Base-by-base conservation (phyloP, 352 stramenopile genomes). In the Saprolegnia diclina region DNA sequence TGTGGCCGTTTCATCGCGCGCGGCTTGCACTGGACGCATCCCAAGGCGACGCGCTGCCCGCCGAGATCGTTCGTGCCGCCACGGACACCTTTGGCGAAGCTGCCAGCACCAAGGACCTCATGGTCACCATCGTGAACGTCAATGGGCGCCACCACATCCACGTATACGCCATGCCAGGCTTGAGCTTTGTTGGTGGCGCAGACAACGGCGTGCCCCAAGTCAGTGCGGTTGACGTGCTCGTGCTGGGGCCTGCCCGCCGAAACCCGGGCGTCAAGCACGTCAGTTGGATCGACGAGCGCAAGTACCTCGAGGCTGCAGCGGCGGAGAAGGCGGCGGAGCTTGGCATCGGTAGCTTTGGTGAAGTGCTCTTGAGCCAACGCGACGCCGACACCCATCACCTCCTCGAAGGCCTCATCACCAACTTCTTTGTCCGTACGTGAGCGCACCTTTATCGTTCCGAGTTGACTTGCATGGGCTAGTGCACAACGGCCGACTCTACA, bases 381-480 rank as follows among this genome's bases (percentile, higher is more conserved):
- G 55, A n/a, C 0, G 59, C 9, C 46, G 44, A 26, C 13, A 68
- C 63, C 14, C 64, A 42, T 18, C 50, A 77, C 50, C 72, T 94
- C 37, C 73, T 91, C 38, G 85, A 94, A 79, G 85, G 85, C 14
- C 71, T 91, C 22, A 82, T 89, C 56, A 87, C 81, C 59, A 94
- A 94, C 65, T 87, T 94, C 37, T 94, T 89, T 54, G 79, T 90
- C 54, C 72, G 84, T 92, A 69, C 24, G 77, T 75, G 5, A 16
- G 14, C n/a, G 14, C 11, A 0, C 13, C 16, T 48, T 35, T 5
- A 2, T 62, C 45, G 10, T 21, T 14, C 54, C 21, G 24, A 44
- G 24, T 4, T 0, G 24, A 19, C 22, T 11, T 72, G 44, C 57
- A n/a, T 53, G 11, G 38, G 11, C 19, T 42, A 82, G 82, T 90